Base-by-base conservation (phyloP, 2,329 filamentous ascomycete genomes). In the Trichoderma harzianum region DNA sequence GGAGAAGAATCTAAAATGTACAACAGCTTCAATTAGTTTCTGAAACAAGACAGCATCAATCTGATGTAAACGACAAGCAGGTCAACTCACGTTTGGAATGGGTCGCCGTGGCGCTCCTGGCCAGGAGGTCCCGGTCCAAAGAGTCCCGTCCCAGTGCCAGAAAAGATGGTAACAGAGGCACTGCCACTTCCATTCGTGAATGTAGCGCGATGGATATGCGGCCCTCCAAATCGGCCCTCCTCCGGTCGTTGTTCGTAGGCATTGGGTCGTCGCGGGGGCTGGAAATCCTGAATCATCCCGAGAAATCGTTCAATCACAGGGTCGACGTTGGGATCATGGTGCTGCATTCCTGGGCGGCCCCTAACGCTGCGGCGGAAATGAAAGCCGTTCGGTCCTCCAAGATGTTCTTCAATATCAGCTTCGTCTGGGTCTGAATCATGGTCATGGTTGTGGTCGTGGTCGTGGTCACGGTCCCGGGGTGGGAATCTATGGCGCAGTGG, bases 401-500 rank as follows among this genome's bases (percentile, higher is more conserved):
- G 62, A 47, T 86, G 82, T 32, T 89, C 85, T 28, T 89, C 86
- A 72, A 90, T 87, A 75, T 90, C 86, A 30, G 82, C 86, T 75
- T 89, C 88, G 16, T 89, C 88, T 1, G 87, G 87, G 72, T 90
- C 89, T 2, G 87, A 88, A 72, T 86, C 83, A 65, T 82, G 78
- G 63, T 82, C 80, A 66, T 82, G 78, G 62, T 82, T 80, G 57
- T 75, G 47, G 36, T 47, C 47, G 24, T 71, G 34, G 1, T 65
- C 61, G 34, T 43, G 14, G 26, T 53, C 60, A 6, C 28, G 47
- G 28, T 24, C 64, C 7, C 32, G 24, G 7, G 24, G 71, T 53
- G 73, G 77, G 51, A 73, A 75, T n/a, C 76, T 76, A 18, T 74
- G 70, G 24, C 24, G 32, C n/a, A 74, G 72, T 68, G 79, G 78